A percentile compares a stretch with the other conserved stretches of the same genome.
Evolutionary conservation across 371 early-diverging fungal genomes (phyloP).

Genomic region (Zychaea mexicana): DNA sequence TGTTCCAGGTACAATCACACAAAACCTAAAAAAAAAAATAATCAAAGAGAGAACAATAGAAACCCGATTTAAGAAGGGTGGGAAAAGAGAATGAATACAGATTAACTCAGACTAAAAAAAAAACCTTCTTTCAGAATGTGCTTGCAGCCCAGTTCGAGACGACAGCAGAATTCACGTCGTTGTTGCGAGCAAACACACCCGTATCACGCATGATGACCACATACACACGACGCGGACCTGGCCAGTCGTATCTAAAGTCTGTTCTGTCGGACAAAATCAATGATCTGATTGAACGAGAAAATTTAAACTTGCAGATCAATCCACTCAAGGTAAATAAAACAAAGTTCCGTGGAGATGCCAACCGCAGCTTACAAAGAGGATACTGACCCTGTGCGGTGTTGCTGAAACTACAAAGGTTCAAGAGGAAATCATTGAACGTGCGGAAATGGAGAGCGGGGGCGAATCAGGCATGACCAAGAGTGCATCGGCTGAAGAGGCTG

Average conservation of each 20-base stretch:
- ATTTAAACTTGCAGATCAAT: conserved; percentile 86
- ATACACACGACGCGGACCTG: conserved; percentile 92
- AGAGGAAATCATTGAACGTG: conserved; percentile 84
- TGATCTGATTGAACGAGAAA: conserved; percentile 73
- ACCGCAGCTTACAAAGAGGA: too few relatives aligned
- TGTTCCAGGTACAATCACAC: conserved; percentile 99
- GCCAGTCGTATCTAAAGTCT: conserved; percentile 90
- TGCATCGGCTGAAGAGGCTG: conserved; percentile 83
- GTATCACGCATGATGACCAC: conserved; percentile 97
- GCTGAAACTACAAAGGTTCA: conserved; percentile 88
- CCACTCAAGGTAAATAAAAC: conserved; percentile 80
- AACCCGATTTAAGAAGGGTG: too few relatives aligned
- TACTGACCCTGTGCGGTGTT: too few relatives aligned
- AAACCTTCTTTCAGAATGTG: conserved; percentile 83
- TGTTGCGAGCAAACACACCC: conserved; percentile 94
- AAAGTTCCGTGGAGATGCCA: too few relatives aligned
- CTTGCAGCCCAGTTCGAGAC: conserved; percentile 91
- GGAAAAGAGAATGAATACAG: too few relatives aligned
- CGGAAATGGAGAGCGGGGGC: too few relatives aligned
- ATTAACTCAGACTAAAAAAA: too few relatives aligned
- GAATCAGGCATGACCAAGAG: conserved; percentile 66
- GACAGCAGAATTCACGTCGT: conserved; percentile 84
- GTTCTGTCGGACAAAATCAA: conserved; percentile 84
- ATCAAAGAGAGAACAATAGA: background rate
- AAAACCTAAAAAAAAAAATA: too few relatives aligned